These are phyloP conservation scores for Gloeophyllum trabeum DNA, from an alignment of 768 basidiomycete genomes.

Conservation along the genomic window DNA sequence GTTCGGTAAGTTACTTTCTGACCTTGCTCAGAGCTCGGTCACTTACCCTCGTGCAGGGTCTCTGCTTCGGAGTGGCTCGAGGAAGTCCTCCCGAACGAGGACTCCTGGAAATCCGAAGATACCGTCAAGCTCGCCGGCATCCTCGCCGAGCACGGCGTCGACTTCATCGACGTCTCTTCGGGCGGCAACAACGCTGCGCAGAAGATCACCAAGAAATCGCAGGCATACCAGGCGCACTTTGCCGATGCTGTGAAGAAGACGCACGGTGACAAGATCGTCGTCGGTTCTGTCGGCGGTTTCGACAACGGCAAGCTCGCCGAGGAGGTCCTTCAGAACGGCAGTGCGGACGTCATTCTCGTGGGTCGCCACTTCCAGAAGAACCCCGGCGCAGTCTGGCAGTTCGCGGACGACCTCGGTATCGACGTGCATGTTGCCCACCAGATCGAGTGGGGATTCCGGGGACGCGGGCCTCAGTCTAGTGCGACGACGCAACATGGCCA, in stretches of 20 bases:
- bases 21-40: conserved; percentile 1
- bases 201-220: conserved; percentile 8
- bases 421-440: background rate
- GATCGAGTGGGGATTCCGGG: conserved; percentile 3
- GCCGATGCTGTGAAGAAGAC: conserved; percentile 40
- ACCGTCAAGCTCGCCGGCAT: conserved; percentile 48
- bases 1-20: conserved; percentile 32
- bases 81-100: conserved; percentile 41
- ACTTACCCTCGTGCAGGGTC: conserved; percentile 25
- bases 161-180: conserved; percentile 67
- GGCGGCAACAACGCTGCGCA: conserved; percentile 31
- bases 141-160: conserved; percentile 55
- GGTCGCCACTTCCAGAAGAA: conserved; percentile 8
- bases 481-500: background rate
- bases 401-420: conserved; percentile 3
- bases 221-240: conserved; percentile 45
- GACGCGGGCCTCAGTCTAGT: background rate
- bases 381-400: conserved; percentile 1
- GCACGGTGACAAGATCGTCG: conserved; percentile 29
- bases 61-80: conserved; percentile 72
- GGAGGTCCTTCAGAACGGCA: conserved; percentile 39
- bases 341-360: conserved; percentile 39
- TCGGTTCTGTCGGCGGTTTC: conserved; percentile 48
- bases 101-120: conserved; percentile 61
- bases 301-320: conserved; percentile 44